These are phyloP conservation scores for Zelonia costaricensis DNA, from an alignment of 208 protist genomes.

Conservation along the genomic window DNA sequence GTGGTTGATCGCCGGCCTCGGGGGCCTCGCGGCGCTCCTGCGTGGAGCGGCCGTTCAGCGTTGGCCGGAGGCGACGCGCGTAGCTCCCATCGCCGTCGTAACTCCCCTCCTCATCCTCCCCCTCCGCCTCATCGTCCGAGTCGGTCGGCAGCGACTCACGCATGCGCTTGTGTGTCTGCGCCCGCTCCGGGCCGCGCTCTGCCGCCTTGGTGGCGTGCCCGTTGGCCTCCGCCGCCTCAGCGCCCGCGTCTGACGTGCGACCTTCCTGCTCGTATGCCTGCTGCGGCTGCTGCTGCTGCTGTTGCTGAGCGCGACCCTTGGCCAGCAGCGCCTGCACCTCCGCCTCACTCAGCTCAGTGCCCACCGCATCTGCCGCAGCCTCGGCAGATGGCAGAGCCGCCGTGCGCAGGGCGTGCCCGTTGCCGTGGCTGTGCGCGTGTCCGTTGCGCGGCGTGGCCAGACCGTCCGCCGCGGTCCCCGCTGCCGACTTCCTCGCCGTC, in stretches of 20 bases:
- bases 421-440: constrained; percentile 1
- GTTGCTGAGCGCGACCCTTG: constrained; percentile 2
- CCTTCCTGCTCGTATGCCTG: too few relatives aligned
- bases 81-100: constrained; percentile 7
- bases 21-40: not conserved
- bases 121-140: constrained; percentile 25
- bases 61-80: constrained; percentile 1
- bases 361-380: too few relatives aligned
- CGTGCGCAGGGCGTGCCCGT: not conserved
- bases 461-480: not conserved
- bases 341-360: constrained; percentile 25
- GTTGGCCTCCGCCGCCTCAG: constrained; percentile 4
- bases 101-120: constrained; percentile 10
- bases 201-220: not conserved
- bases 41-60: not conserved
- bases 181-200: not conserved
- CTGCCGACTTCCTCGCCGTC: not conserved
- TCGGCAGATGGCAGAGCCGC: too few relatives aligned
- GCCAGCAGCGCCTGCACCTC: constrained; percentile 21
- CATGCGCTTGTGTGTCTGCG: constrained; percentile 17
- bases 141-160: constrained; percentile 31
- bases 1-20: not conserved
- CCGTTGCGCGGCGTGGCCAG: not conserved
- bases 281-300: too few relatives aligned
- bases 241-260: too few relatives aligned